A percentile compares a stretch with the other conserved stretches of the same genome.
These are phyloP conservation scores for Ambrosiella xylebori DNA, from an alignment of 2,329 filamentous ascomycete genomes.

Conservation along the genomic window DNA sequence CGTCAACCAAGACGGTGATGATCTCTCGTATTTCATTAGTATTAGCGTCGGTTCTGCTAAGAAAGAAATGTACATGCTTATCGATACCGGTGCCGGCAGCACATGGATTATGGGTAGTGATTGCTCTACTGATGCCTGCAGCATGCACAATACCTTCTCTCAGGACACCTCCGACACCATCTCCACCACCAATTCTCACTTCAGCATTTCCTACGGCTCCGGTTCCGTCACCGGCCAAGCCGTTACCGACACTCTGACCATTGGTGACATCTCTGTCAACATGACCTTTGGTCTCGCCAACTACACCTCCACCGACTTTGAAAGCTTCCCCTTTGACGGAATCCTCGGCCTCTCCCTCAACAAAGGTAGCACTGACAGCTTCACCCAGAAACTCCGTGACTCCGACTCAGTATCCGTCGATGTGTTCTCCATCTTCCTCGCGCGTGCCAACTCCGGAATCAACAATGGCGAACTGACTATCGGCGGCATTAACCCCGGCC, in stretches of 20 bases:
- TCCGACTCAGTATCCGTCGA: constrained; percentile 36
- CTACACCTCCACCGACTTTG: constrained; percentile 56
- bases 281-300: constrained; percentile 58
- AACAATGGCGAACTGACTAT: constrained; percentile 66
- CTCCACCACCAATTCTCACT: constrained; percentile 33
- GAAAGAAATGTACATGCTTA: constrained; percentile 41
- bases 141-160: constrained; percentile 53
- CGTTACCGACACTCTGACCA: constrained; percentile 46
- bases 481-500: constrained; percentile 48
- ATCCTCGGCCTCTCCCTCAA: constrained; percentile 63
- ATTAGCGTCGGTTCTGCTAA: constrained; percentile 36
- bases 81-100: constrained; percentile 52
- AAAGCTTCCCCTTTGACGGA: constrained; percentile 68
- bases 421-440: constrained; percentile 51
- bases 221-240: constrained; percentile 53
- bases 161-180: constrained; percentile 47
- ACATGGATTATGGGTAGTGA: constrained; percentile 68
- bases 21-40: constrained; percentile 48
- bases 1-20: constrained; percentile 46
- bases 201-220: constrained; percentile 58
- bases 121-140: constrained; percentile 51
- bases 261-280: constrained; percentile 47
- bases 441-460: constrained; percentile 44
- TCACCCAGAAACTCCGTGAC: constrained; percentile 44
- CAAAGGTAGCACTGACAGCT: constrained; percentile 41